phyloP scores from a whole-genome alignment of 2,329 filamentous ascomycete genomes.

The Fusarium coffeatum region DNA sequence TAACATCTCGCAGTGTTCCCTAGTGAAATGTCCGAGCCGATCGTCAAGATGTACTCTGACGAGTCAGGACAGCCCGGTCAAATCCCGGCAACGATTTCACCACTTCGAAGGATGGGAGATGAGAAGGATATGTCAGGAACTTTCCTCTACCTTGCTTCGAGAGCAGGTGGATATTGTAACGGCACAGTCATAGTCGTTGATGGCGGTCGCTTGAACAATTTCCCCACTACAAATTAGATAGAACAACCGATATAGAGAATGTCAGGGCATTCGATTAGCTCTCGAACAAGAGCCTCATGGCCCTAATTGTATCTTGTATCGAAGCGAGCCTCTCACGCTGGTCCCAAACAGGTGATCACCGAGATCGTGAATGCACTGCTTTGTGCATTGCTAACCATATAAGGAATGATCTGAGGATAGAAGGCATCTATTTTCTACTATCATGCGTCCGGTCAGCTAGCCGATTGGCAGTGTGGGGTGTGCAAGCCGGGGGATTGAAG shows the following conservation, averaged over 20 bases:
- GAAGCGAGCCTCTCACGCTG: not conserved
- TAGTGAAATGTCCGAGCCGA: slow-evolving; percentile 37
- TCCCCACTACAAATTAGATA: slow-evolving; percentile 29
- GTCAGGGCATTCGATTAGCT: not conserved
- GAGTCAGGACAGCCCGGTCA: slow-evolving; percentile 20
- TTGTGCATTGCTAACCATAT: not conserved
- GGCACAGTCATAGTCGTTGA: slow-evolving; percentile 34
- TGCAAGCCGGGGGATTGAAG: not conserved
- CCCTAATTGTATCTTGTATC: not conserved
- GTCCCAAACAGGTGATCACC: not conserved
- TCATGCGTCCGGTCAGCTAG: not conserved
- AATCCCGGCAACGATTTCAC: slow-evolving; percentile 17
- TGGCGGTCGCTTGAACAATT: slow-evolving; percentile 32
- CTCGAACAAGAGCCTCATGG: not conserved
- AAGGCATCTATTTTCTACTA: not conserved
- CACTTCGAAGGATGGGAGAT: slow-evolving; percentile 33
- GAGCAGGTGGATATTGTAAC: slow-evolving; percentile 36
- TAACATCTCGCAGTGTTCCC: slow-evolving; percentile 30
- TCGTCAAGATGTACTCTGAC: slow-evolving; percentile 33
- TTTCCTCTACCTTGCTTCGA: slow-evolving; percentile 31
- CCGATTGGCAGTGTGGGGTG: too few relatives aligned
- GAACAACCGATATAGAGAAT: not conserved
- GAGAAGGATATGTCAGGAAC: slow-evolving; percentile 37
- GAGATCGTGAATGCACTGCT: not conserved
- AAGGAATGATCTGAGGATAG: not conserved